A percentile compares a stretch with the other conserved stretches of the same genome.
Evolutionary conservation across 208 protist genomes (phyloP).

Genomic region (Acanthamoeba royreba): DNA sequence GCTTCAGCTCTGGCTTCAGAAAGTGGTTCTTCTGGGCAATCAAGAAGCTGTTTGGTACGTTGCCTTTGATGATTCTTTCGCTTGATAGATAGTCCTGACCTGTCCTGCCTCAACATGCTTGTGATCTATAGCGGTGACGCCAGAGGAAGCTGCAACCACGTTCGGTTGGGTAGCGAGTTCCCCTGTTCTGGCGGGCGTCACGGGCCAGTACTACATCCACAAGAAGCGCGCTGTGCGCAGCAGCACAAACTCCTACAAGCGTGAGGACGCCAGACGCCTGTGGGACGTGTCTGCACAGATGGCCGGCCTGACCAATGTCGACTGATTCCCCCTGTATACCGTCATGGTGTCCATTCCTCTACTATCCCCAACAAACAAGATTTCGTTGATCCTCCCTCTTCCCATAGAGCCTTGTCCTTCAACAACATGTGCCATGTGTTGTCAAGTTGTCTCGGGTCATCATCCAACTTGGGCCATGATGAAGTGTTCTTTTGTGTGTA

Average conservation of each 20-base stretch:
- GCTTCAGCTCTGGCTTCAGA: not conserved
- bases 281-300: not conserved
- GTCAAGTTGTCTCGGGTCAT: too few species aligned
- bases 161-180: not conserved
- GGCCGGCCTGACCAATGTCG: too few species aligned
- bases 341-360: too few species aligned
- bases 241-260: not conserved
- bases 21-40: not conserved
- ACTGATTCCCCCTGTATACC: too few species aligned
- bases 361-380: too few species aligned
- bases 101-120: not conserved
- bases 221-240: not conserved
- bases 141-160: not conserved
- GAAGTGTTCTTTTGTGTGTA: too few species aligned
- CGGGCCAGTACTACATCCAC: constrained; percentile 12
- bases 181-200: not conserved
- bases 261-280: not conserved
- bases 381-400: too few species aligned
- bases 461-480: too few species aligned
- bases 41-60: not conserved
- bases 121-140: not conserved
- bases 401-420: too few species aligned
- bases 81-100: too few species aligned
- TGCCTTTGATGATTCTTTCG: not conserved
- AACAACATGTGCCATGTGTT: too few species aligned